A percentile compares a stretch with the other conserved stretches of the same genome.
Evolutionary conservation across 73 alveolate genomes (phyloP).

Genomic region (Stentor roeselii): DNA sequence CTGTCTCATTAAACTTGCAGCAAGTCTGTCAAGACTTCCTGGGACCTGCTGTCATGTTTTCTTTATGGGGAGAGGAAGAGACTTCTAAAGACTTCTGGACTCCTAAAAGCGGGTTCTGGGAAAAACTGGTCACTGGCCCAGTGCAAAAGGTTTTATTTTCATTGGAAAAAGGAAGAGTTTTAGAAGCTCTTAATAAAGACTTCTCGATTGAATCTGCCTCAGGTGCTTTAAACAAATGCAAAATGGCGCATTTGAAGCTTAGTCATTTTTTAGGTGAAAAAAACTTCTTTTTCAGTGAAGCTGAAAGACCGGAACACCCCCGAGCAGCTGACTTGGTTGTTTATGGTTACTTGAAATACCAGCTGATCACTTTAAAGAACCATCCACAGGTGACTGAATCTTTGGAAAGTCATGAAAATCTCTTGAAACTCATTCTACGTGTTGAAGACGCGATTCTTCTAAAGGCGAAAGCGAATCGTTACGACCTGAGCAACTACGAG

Average conservation of each 20-base stretch:
- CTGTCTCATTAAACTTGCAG: not conserved
- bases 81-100: not conserved
- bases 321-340: conserved; percentile 1
- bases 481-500: too few species aligned
- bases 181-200: not conserved
- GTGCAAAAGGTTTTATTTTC: not conserved
- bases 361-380: not conserved
- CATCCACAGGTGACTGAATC: not conserved
- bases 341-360: not conserved
- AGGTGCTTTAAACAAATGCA: not conserved
- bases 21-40: not conserved
- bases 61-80: conserved; percentile 7
- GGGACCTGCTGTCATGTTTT: not conserved
- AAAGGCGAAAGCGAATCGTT: not conserved
- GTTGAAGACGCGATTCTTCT: not conserved
- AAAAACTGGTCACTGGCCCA: not conserved
- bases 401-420: not conserved
- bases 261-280: conserved; percentile 9
- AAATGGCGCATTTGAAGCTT: not conserved
- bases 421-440: not conserved
- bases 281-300: conserved; percentile 13
- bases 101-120: not conserved
- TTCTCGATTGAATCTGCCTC: not conserved
- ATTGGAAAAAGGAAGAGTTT: not conserved
- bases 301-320: conserved; percentile 5